Base-by-base conservation (phyloP, 148 eudicot genomes). In the Oxyria digyna region DNA sequence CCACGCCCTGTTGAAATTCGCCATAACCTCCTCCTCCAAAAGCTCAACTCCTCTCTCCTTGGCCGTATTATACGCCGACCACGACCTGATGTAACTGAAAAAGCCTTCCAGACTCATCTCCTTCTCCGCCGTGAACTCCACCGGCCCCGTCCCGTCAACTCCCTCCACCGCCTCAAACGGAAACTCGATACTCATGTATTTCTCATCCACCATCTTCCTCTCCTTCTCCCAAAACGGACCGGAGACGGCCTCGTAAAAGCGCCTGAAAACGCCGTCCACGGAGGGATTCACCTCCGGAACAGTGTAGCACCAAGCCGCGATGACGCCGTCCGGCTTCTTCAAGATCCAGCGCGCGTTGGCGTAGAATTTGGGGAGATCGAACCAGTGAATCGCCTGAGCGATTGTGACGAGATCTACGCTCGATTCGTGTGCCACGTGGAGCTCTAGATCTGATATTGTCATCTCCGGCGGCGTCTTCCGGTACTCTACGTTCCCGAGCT, bases 301-400 rank as follows among this genome's bases (percentile, higher is more conserved):
- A 6, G 87, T 85, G 87, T 91, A 91, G 72, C 92, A 86, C 97
- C 97, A 91, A 23, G 91, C 96, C 0, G 96, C 91, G 3, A 91
- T 74, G 32, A 88, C 82, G 9, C 97, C 97, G 31, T 82, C 37
- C 33, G 96, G 97, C 70, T 87, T 86, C 67, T 85, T 91, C 8
- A 91, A 80, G 35, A 81, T 76, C 71, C 71, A 69, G 20, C 77
- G 85, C n/a, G 82, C 91, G 32, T 72, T 79, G 26, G 80, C 49
- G 69, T 79, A 86, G 74, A 91, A 86, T 0, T 69, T 72, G 1
- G 86, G 85, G 23, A 80, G 86, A 66, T 86, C 84, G 24, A 91
- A 86, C 97, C 97, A 91, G 59, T 91, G 97, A 59, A 91, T 23
- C 41, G 97, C 91, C 81, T 88, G 95, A 29, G 87, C 95, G 12